Base-by-base conservation (phyloP, 192 early-diverging fungal species). In the Backusella australiensis region DNA sequence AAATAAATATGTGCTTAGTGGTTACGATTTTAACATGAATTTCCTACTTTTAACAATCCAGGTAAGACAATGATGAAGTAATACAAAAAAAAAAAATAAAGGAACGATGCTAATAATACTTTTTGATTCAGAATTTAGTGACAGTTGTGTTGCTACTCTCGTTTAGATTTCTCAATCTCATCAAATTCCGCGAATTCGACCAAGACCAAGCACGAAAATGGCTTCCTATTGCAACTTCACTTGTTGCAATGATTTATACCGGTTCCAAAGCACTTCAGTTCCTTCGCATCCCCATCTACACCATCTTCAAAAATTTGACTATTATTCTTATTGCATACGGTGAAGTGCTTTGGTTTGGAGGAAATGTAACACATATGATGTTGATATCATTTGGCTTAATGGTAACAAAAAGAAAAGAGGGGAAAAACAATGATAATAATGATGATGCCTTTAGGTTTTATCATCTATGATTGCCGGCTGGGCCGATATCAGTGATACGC, bases 301-400 rank as follows among this genome's bases (percentile, higher is more conserved):
- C 98, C 34, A 92, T 99, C 73, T 99, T 98, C 87, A 99, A 99
- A 86, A 99, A 99, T 86, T 80, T 98, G 77, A 99, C 98, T 49
- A 99, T 99, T 79, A 97, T 99, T 80, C 82, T 96, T 26, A 97
- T 97, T 77, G 98, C 98, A 15, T 97, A 96, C 78, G 94, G 92
- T 56, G 98, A 99, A 83, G 92, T 91, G 15, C 84, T 90, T 56
- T 92, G 93, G 83, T 93, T 97, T 78, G 87, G 88, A n/a, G 94
- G 94, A 21, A 84, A 84, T 6, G 94, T 99, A 14, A 95, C 96
- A 0, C 86, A 86, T 75, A 71, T 94, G 71, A 97, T 97, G 88
- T 81, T 98, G 39, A 71, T 89, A 1, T 91, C 94, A 63, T 99
- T 99, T 81, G 68, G 82, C 11, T 84, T 99, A 69, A 95, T 95